Conservation (phyloP, 2,329 filamentous ascomycete species). For the Orbilia blumenaviensis region DNA sequence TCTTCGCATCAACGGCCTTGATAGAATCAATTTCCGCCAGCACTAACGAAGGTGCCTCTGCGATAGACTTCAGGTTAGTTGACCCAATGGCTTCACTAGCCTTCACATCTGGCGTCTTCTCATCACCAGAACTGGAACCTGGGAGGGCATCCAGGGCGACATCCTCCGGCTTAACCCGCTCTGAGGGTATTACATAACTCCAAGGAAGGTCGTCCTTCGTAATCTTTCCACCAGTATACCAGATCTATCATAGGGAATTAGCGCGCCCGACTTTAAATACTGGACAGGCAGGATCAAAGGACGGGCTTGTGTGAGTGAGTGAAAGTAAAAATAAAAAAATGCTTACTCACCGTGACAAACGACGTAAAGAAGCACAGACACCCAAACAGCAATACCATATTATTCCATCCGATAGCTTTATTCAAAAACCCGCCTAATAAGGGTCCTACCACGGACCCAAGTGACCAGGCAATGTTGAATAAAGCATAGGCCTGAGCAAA, state of each 20-base stretch:
- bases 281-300: neutral
- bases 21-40: neutral
- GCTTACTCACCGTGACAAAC: slow-evolving; percentile 54
- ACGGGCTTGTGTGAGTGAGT: too few relatives aligned
- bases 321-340: neutral
- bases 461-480: slow-evolving; percentile 56
- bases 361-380: slow-evolving; percentile 51
- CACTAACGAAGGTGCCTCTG: neutral
- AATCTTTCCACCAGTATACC: slow-evolving; percentile 56
- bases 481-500: slow-evolving; percentile 57
- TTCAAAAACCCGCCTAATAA: slow-evolving; percentile 56
- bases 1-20: neutral
- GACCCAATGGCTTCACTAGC: neutral
- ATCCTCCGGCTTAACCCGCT: neutral
- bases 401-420: slow-evolving; percentile 55
- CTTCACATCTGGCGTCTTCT: neutral
- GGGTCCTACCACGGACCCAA: slow-evolving; percentile 55
- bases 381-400: slow-evolving; percentile 50
- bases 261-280: neutral
- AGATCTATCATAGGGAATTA: slow-evolving; percentile 34
- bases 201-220: slow-evolving; percentile 45
- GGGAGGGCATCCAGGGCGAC: neutral
- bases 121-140: neutral
- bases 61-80: neutral
- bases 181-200: slow-evolving; percentile 8